phyloP scores from a whole-genome alignment of 139 green algal genomes.

The Nannochloris sp. region DNA sequence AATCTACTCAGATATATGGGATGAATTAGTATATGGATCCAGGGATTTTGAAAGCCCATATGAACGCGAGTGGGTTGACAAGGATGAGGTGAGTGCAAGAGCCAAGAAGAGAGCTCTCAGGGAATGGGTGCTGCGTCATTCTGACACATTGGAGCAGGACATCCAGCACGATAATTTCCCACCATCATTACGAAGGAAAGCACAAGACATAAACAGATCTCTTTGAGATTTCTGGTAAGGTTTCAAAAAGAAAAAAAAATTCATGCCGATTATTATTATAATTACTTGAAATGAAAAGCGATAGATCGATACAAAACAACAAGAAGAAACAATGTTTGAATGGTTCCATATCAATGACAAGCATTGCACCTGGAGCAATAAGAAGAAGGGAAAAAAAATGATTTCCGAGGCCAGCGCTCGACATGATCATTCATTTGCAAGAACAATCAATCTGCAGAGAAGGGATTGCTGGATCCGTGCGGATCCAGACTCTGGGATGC shows the following conservation, averaged over 20 bases:
- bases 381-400: too few species aligned
- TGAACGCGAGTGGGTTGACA: not conserved
- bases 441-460: too few species aligned
- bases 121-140: not conserved
- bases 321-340: not conserved
- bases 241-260: too few species aligned
- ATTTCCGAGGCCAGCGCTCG: too few species aligned
- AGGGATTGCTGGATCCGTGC: too few species aligned
- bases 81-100: not conserved
- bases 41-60: not conserved
- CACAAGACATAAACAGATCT: not conserved
- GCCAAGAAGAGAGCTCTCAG: not conserved
- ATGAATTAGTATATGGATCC: not conserved
- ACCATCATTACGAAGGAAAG: not conserved
- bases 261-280: not conserved
- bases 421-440: too few species aligned
- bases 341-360: not conserved
- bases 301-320: not conserved
- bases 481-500: too few species aligned
- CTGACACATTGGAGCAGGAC: not conserved
- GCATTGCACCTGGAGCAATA: not conserved
- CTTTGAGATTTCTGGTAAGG: not conserved
- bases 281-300: not conserved
- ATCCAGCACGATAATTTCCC: not conserved
- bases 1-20: not conserved